Evolutionary conservation across 495 filamentous ascomycete species (phyloP), one percentile per base, ranked within the genome.

Genomic region (Penicillium cosmopolitanum): DNA sequence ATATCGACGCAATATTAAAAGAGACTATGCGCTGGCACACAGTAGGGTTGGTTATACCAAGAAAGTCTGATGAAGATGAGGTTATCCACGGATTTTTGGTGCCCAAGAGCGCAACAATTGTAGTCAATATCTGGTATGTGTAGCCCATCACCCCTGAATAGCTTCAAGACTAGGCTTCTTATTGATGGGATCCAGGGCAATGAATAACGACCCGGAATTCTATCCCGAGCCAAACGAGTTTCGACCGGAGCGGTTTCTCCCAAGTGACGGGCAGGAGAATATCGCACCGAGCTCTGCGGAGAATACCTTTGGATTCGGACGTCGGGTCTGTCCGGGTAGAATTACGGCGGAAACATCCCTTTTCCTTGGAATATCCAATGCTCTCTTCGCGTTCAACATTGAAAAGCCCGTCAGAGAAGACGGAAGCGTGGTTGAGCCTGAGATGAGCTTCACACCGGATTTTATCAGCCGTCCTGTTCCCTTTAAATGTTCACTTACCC

Each of bases 301-400:
- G 1, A 55, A 64, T 19, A 54, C 58, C 5, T 80, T 77, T 34
- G 75, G 75, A 11, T 80, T 70, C 57, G 77, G 78, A 0, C 68
- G 78, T 4, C 68, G 78, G 1, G 60, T 74, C 19, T 80, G 78
- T 46, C 70, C 73, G 1, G 75, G 78, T 19, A 70, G 69, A 6
- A 50, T 65, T 11, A 53, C 79, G 1, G 77, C 78, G 0, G 72
- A 78, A 31, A 55, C 63, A 9, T 67, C 63, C n/a, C 16, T 78
- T 0, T 80, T 65, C 56, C 56, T 53, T 78, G n/a, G 73, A 51
- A 61, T 79, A 19, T 72, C 63, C 6, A 66, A 69, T 38, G 50
- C 57, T 0, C 63, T 80, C 6, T 73, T 80, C 0, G 72, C 72
- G 0, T 82, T 82, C 54, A 62, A 69, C 7, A 76, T 81, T 13